phyloP scores from a whole-genome alignment of 192 early-diverging fungal species.

The Jimgerdemannia flammicorona region DNA sequence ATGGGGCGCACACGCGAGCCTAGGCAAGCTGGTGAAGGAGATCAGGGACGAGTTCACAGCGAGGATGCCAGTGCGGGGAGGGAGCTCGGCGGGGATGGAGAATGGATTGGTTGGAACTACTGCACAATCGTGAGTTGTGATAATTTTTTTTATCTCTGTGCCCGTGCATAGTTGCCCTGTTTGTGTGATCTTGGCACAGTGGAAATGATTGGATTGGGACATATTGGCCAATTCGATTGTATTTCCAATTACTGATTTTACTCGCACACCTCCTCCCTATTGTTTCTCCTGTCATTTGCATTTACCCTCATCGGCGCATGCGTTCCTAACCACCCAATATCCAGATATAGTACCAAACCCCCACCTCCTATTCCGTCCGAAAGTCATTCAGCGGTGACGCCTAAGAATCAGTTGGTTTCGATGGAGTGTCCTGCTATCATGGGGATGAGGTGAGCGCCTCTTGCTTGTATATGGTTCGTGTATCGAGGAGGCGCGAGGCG shows the following conservation, averaged over 20 bases:
- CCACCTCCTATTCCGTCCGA: conserved; percentile 33
- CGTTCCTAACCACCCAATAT: background rate
- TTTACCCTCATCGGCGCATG: background rate
- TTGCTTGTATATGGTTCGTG: too few relatives aligned
- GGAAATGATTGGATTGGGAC: too few relatives aligned
- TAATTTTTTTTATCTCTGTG: conserved; percentile 1
- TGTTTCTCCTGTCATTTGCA: too few relatives aligned
- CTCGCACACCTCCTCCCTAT: too few relatives aligned
- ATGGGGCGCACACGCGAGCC: conserved; percentile 36
- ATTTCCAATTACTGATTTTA: too few relatives aligned
- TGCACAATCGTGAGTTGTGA: conserved; percentile 6
- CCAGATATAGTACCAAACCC: conserved; percentile 24
- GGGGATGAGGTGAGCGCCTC: conserved; percentile 16
- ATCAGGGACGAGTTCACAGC: conserved; percentile 42
- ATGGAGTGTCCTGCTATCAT: conserved; percentile 16
- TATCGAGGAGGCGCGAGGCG: too few relatives aligned
- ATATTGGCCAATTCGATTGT: background rate
- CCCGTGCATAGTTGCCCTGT: background rate
- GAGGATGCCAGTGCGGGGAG: conserved; percentile 28
- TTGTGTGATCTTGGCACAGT: too few relatives aligned
- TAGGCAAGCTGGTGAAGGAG: conserved; percentile 53
- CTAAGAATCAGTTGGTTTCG: conserved; percentile 5
- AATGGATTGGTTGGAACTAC: conserved; percentile 10
- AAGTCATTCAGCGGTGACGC: conserved; percentile 3
- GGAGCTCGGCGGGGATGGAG: conserved; percentile 9